Evolutionary conservation across 78 protist species (phyloP).

Genomic region (Dictyostelium citrinum): DNA sequence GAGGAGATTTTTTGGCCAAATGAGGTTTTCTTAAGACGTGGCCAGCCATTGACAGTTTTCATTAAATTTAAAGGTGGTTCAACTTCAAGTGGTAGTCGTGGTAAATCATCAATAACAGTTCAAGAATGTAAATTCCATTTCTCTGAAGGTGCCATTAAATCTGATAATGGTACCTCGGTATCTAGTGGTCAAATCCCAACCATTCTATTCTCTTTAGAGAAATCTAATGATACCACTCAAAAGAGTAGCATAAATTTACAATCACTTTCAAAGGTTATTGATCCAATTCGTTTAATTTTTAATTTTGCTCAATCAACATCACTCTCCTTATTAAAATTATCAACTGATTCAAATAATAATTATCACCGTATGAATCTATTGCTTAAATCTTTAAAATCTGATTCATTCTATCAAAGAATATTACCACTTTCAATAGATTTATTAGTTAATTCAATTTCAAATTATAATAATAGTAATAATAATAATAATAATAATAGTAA

Average conservation of each 20-base stretch:
- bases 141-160: neutral
- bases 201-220: conserved; percentile 21
- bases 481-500: neutral
- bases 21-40: neutral
- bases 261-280: neutral
- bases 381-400: neutral
- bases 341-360: neutral
- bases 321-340: neutral
- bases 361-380: neutral
- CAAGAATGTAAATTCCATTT: conserved; percentile 16
- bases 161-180: conserved; percentile 43
- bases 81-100: conserved; percentile 17
- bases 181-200: conserved; percentile 43
- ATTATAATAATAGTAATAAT: neutral
- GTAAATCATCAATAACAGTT: neutral
- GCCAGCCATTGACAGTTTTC: neutral
- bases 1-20: neutral
- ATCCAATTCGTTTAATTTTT: neutral
- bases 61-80: conserved; percentile 3
- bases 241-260: neutral
- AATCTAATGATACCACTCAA: neutral
- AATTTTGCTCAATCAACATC: neutral
- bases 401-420: neutral
- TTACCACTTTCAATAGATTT: conserved; percentile 20
- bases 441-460: neutral